Evolutionary conservation across 495 filamentous ascomycete genomes (phyloP), one percentile per base, ranked within the genome.

Genomic region (Penicillium turbatum): DNA sequence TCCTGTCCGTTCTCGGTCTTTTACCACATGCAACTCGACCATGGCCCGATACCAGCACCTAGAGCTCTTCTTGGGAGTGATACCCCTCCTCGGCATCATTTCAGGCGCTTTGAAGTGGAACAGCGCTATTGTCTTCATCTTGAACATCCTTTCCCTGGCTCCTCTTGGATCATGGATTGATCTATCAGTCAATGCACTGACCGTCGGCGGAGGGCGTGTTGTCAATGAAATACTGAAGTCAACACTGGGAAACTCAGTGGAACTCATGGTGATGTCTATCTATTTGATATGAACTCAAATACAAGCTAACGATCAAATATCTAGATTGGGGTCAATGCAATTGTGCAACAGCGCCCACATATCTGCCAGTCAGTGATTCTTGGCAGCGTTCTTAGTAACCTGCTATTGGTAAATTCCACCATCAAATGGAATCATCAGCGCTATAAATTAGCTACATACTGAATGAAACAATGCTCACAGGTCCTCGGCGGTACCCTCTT

Each of bases 221-320:
- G 16, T 49, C 5, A 56, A 53, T 39, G 65, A 60, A 29, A 21
- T 68, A 30, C 54, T 68, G n/a, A 68, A 61, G 36, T 64, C 63
- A 17, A 64, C 60, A 16, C 35, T 68, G 3, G 65, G 65, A 11
- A 68, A 66, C 30, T 30, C 60, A 4, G 49, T 68, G 10, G 65
- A 68, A 39, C 29, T 68, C 11, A 59, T 68, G 47, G 56, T 65
- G 32, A 53, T 41, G 29, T 17, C 19, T 27, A 27, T 11, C 21
- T 19, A 10, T 12, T 31, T 19, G 7, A 38, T 0, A 31, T 16
- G n/a, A n/a, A n/a, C n/a, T 13, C 37, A 17, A 35, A 35, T 7
- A 15, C 16, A 15, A 27, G 38, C 38, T 51, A 10, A 51, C 13
- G 6, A 34, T 9, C 5, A 39, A 17, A 12, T 42, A 29, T 30